phyloP scores from a whole-genome alignment of 2,329 filamentous ascomycete genomes.

The Verruconis gallopava region DNA sequence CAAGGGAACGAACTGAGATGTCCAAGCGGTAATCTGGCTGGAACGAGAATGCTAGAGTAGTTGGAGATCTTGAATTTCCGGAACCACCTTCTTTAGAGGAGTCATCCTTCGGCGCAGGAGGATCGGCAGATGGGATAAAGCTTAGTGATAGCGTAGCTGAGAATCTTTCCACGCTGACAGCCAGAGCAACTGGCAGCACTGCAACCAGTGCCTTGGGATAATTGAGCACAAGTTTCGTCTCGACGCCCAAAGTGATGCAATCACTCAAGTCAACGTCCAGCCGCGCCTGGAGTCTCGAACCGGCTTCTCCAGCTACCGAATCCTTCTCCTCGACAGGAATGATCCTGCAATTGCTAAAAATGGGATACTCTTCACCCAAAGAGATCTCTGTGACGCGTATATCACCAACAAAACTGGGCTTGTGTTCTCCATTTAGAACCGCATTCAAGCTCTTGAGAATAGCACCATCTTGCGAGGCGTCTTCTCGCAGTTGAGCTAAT shows the following conservation, averaged over 20 bases:
- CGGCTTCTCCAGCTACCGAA: slow-evolving; percentile 41
- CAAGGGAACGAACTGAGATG: slow-evolving; percentile 65
- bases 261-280: slow-evolving; percentile 97
- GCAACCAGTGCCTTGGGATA: slow-evolving; percentile 85
- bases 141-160: slow-evolving; percentile 89
- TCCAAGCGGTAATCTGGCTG: slow-evolving; percentile 77
- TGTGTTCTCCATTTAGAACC: slow-evolving; percentile 71
- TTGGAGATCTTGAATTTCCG: slow-evolving; percentile 36
- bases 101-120: slow-evolving; percentile 27
- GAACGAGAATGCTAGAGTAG: slow-evolving; percentile 91
- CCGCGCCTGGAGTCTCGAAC: slow-evolving; percentile 72
- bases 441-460: slow-evolving; percentile 77
- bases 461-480: slow-evolving; percentile 82
- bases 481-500: slow-evolving; percentile 85
- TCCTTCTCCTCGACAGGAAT: slow-evolving; percentile 68
- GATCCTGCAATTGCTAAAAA: slow-evolving; percentile 94
- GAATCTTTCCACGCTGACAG: slow-evolving; percentile 85
- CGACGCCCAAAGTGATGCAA: slow-evolving; percentile 85
- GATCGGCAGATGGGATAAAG: slow-evolving; percentile 57
- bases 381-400: slow-evolving; percentile 90
- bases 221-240: slow-evolving; percentile 88
- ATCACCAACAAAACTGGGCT: slow-evolving; percentile 84
- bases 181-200: slow-evolving; percentile 78
- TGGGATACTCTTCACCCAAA: slow-evolving; percentile 92
- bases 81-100: slow-evolving; percentile 29